A percentile compares a stretch with the other conserved stretches of the same genome.
Conservation (phyloP, 305 asterid genomes). For the Ajuga reptans region DNA sequence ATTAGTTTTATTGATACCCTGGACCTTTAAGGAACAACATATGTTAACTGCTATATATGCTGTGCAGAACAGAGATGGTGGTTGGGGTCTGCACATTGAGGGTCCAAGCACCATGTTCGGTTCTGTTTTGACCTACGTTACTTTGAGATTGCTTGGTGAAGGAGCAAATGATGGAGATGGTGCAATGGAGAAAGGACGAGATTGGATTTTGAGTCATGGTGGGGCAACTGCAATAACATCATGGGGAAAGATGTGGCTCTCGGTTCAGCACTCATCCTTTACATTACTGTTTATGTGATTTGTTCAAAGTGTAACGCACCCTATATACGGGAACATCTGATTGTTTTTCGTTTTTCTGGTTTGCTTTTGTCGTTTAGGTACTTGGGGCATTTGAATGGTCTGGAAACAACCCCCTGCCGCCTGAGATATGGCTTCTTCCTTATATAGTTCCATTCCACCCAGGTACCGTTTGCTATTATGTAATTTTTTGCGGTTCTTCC, state of each 20-base stretch:
- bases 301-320: neutral
- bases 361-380: slow-evolving; percentile 41
- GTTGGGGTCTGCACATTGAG: slow-evolving; percentile 96
- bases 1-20: slow-evolving; percentile 20
- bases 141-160: slow-evolving; percentile 90
- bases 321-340: neutral
- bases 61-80: slow-evolving; percentile 80
- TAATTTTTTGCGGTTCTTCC: neutral
- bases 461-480: slow-evolving; percentile 38
- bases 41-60: slow-evolving; percentile 20
- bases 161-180: slow-evolving; percentile 85
- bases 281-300: slow-evolving; percentile 3
- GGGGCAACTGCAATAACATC: slow-evolving; percentile 83
- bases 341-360: slow-evolving; percentile 2
- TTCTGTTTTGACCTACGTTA: slow-evolving; percentile 71
- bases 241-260: slow-evolving; percentile 98
- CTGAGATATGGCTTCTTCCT: slow-evolving; percentile 90
- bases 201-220: slow-evolving; percentile 85
- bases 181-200: slow-evolving; percentile 80
- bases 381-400: slow-evolving; percentile 93
- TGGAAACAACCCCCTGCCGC: slow-evolving; percentile 95
- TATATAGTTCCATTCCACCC: slow-evolving; percentile 82
- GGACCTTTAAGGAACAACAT: slow-evolving; percentile 9
- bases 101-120: slow-evolving; percentile 97
- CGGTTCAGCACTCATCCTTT: slow-evolving; percentile 43